phyloP scores from a whole-genome alignment of 768 basidiomycete genomes.

The Calvatia gigantea region DNA sequence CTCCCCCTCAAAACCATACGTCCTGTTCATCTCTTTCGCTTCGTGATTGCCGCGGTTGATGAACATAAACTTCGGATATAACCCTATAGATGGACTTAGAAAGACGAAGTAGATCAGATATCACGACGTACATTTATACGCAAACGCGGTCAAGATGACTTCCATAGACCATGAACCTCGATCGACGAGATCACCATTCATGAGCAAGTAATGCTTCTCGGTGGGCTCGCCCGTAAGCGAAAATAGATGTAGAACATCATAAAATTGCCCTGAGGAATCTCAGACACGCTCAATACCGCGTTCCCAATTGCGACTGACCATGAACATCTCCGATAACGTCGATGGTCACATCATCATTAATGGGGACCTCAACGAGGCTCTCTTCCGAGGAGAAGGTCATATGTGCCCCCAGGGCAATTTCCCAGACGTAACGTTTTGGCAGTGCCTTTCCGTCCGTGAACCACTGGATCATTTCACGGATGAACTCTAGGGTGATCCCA shows the following conservation, averaged over 20 bases:
- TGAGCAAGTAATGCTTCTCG: conserved; percentile 80
- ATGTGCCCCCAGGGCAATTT: conserved; percentile 88
- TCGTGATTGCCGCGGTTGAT: conserved; percentile 98
- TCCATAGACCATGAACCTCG: conserved; percentile 95
- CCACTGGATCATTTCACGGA: conserved; percentile 83
- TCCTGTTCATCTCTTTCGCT: conserved; percentile 94
- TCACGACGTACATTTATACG: conserved; percentile 81
- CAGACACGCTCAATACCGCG: conserved; percentile 3
- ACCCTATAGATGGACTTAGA: conserved; percentile 50
- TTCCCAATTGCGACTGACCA: conserved; percentile 43
- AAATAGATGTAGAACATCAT: conserved; percentile 86
- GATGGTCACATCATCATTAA: conserved; percentile 76
- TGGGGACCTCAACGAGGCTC: conserved; percentile 71
- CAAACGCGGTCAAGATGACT: conserved; percentile 89
- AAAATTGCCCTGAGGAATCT: conserved; percentile 74
- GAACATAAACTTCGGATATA: conserved; percentile 86
- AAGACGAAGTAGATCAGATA: background rate
- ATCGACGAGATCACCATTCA: conserved; percentile 97
- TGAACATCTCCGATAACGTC: conserved; percentile 98
- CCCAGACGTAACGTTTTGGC: conserved; percentile 89
- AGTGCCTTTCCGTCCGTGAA: conserved; percentile 95
- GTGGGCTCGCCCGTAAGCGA: conserved; percentile 83
- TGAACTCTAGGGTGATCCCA: conserved; percentile 71
- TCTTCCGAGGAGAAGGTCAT: conserved; percentile 72
- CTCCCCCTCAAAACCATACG: conserved; percentile 95